Base-by-base conservation (phyloP, 2,329 filamentous ascomycete genomes). In the Bipolaris sorokiniana region DNA sequence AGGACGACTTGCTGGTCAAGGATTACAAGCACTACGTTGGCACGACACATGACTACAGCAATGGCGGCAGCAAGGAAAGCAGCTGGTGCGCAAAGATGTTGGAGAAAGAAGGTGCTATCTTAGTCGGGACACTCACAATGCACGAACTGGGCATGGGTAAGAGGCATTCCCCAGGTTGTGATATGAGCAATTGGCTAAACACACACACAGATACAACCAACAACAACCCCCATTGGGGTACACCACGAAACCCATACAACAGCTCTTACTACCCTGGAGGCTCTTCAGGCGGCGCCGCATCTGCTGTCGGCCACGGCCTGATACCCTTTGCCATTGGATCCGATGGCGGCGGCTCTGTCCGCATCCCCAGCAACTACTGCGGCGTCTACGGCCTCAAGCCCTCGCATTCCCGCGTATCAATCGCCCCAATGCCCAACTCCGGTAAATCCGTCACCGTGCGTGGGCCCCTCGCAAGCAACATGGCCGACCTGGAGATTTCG, bases 321-420 rank as follows among this genome's bases (percentile, higher is more conserved):
- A 82, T 93, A 2, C 90, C 91, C n/a, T 86, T 92, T 59, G 84
- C 86, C 1, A 80, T 93, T 23, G 91, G 90, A 36, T 71, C 73
- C 5, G 90, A 94, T 66, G 89, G 90, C 1, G 90, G 90, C 36
- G 90, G 90, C 58, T 90, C 87, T 58, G 84, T 91, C 54, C 87
- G 91, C 37, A 85, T 95, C 36, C 91, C 91, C 0, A 79, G 87
- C 0, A 83, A 84, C 31, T 94, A 90, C 78, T 95, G 91, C 73
- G 91, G 91, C 47, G 79, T 91, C 20, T 96, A 89, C 76, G 92
- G 92, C 2, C 82, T 97, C 56, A 96, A 97, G 76, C 82, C 91
- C 1, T 88, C 86, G 0, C 89, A 95, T 71, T 85, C 88, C 68
- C 88, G 92, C 36, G 84, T 90, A 5, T 84, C 84, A 41, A 81